Base-by-base conservation (phyloP, 2,329 filamentous ascomycete genomes). In the Aspergillus sp. region DNA sequence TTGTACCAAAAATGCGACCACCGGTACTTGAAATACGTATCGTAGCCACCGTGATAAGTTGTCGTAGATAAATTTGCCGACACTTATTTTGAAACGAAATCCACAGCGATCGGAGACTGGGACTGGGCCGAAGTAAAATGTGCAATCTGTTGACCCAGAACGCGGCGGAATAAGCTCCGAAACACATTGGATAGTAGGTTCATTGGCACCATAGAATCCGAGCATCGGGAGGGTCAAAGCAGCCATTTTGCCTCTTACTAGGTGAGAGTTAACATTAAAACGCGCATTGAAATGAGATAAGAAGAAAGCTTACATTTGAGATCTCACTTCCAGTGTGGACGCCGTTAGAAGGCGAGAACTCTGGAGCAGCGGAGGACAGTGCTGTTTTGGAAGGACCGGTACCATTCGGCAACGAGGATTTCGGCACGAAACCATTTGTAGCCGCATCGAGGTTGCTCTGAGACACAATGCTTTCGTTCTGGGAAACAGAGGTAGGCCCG, bases 1-100 rank as follows among this genome's bases (percentile, higher is more conserved):
- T 89, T 87, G 81, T 61, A 86, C 82, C 62, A 92, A 80, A 89
- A 90, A 71, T 88, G 84, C 18, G 85, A 85, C 88, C 89, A 92
- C 76, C 86, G 82, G 76, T 91, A 91, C 30, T 90, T 81, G 57
- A 85, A 80, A 68, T 85, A 81, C 80, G 89, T 86, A 66, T 64
- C 59, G 62, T 60, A 62, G 61, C 62, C 65, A 61, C 77, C 77
- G 61, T 66, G 55, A 49, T 44, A 57, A 56, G 72, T 71, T 43
- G 74, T 62, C 59, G 76, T 74, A 72, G 74, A 71, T 62, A 80
- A 81, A 72, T 82, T 77, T 50, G 76, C 15, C 70, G 48, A 83
- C 76, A 56, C 80, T 80, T 67, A 79, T 72, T 74, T 66, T 76
- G 78, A 64, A 82, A 44, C 26, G 15, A 36, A 15, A 32, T 44